These are phyloP conservation scores for Cryptococcus amylolentus DNA, from an alignment of 1,284 basidiomycete species.

Conservation along the genomic window DNA sequence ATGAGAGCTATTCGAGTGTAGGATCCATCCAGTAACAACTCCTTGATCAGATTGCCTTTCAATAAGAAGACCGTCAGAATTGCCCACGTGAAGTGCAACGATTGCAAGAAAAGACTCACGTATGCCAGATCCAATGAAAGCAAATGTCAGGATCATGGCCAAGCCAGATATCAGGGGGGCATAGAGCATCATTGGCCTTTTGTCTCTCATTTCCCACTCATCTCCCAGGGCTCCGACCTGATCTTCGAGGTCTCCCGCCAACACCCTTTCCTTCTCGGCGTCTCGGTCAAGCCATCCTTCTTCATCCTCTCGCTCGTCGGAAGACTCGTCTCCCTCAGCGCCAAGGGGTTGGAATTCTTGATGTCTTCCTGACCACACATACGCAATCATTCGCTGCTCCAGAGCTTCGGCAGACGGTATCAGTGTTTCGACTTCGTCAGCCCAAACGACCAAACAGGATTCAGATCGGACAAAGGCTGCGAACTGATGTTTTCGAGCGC, in stretches of 20 bases:
- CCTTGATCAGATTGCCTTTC: constrained; percentile 61
- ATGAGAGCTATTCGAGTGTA: constrained; percentile 64
- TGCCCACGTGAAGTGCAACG: neutral
- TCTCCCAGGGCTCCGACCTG: constrained; percentile 57
- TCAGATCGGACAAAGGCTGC: constrained; percentile 42
- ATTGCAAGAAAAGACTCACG: constrained; percentile 51
- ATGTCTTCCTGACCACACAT: constrained; percentile 40
- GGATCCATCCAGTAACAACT: constrained; percentile 64
- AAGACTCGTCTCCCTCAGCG: constrained; percentile 16
- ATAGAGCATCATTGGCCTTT: constrained; percentile 65
- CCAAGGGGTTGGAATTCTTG: constrained; percentile 28
- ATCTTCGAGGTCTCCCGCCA: constrained; percentile 26
- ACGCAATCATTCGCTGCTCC: constrained; percentile 42
- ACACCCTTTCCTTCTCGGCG: constrained; percentile 21
- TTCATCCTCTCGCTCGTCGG: constrained; percentile 20
- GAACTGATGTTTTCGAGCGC: constrained; percentile 44
- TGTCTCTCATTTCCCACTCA: constrained; percentile 49
- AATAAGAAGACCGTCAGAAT: neutral
- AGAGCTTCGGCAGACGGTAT: constrained; percentile 66
- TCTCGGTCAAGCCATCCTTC: constrained; percentile 32
- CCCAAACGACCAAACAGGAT: constrained; percentile 44
- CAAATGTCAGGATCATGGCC: constrained; percentile 51
- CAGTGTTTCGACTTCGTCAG: constrained; percentile 80
- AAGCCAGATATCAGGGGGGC: constrained; percentile 74
- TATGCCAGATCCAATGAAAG: constrained; percentile 58